A percentile compares a stretch with the other conserved stretches of the same genome.
phyloP scores from a whole-genome alignment of 78 protist genomes.

The Dictyostelium brefeldianum region DNA sequence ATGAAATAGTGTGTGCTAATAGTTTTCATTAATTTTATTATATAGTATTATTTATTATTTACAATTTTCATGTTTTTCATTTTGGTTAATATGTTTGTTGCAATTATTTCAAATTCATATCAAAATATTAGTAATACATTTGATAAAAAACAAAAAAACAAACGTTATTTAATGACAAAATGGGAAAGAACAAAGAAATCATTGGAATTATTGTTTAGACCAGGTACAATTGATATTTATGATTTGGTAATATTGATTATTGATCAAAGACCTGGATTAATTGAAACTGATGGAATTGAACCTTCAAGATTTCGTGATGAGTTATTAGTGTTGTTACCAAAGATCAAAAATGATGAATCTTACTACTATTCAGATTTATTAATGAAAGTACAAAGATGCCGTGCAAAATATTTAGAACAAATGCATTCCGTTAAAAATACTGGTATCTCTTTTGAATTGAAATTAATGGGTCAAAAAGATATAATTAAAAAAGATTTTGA shows the following conservation, averaged over 20 bases:
- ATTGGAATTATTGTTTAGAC: constrained; percentile 40
- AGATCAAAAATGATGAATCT: constrained; percentile 38
- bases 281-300: neutral
- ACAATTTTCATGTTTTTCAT: constrained; percentile 73
- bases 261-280: constrained; percentile 42
- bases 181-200: constrained; percentile 42
- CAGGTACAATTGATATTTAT: constrained; percentile 11
- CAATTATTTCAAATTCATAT: constrained; percentile 69
- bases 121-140: constrained; percentile 5
- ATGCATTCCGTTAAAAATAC: constrained; percentile 1
- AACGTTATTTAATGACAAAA: constrained; percentile 24
- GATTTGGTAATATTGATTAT: neutral
- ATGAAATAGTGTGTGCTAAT: neutral
- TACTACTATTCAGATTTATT: constrained; percentile 55
- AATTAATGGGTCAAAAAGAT: constrained; percentile 42
- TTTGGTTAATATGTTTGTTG: constrained; percentile 73
- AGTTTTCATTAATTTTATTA: neutral
- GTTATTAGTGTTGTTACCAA: neutral
- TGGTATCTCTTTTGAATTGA: constrained; percentile 50
- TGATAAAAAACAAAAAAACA: constrained; percentile 39
- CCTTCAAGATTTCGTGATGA: neutral
- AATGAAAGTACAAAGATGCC: constrained; percentile 30
- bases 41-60: constrained; percentile 51
- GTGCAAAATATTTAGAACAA: constrained; percentile 26
- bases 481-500: constrained; percentile 1